phyloP scores from a whole-genome alignment of 129 eudicot species.

The Tagetes erecta region DNA sequence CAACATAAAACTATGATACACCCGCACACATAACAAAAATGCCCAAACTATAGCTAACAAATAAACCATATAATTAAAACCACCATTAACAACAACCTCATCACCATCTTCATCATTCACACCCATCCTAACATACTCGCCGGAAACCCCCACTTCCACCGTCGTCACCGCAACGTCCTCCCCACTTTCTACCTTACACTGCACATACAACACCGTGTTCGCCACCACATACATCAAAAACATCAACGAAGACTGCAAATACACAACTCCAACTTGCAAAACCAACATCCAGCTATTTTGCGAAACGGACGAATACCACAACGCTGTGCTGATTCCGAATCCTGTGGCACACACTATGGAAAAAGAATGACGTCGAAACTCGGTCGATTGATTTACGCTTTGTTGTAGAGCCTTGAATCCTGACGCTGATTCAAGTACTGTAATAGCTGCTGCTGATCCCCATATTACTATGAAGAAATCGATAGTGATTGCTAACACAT shows the following conservation, averaged over 20 bases:
- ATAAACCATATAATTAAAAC: neutral
- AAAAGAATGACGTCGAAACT: slow-evolving; percentile 38
- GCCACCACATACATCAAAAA: slow-evolving; percentile 39
- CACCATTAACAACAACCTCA: slow-evolving; percentile 30
- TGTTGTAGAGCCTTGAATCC: slow-evolving; percentile 49
- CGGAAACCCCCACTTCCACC: slow-evolving; percentile 48
- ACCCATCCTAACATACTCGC: slow-evolving; percentile 56
- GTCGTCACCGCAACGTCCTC: slow-evolving; percentile 52
- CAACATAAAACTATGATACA: neutral
- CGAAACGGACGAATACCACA: slow-evolving; percentile 14
- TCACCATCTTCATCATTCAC: slow-evolving; percentile 54
- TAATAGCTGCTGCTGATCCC: slow-evolving; percentile 44
- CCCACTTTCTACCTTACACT: slow-evolving; percentile 62
- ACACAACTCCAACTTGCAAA: slow-evolving; percentile 37
- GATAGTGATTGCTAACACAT: neutral
- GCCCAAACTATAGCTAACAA: neutral
- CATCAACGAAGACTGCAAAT: slow-evolving; percentile 1
- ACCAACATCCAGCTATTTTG: slow-evolving; percentile 26
- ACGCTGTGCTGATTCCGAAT: slow-evolving; percentile 15
- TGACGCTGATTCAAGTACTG: slow-evolving; percentile 52
- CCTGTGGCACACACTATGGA: slow-evolving; percentile 33
- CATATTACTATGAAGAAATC: slow-evolving; percentile 37
- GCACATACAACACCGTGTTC: slow-evolving; percentile 60
- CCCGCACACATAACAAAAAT: neutral
- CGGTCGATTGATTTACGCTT: slow-evolving; percentile 45